phyloP scores from a whole-genome alignment of 176 grass and related monocot genomes.

The Carex pumila region DNA sequence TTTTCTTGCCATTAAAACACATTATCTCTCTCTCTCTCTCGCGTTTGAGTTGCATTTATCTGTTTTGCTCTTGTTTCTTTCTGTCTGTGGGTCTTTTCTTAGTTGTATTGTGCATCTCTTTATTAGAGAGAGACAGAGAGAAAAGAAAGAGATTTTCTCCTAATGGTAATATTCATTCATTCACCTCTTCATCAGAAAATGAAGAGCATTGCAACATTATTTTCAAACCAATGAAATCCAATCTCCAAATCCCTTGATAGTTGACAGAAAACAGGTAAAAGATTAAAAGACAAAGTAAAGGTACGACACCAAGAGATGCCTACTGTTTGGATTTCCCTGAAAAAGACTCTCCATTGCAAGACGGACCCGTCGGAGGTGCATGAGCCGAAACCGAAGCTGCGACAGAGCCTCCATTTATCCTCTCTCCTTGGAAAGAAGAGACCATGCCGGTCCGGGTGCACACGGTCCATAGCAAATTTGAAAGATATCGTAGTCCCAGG shows the following conservation, averaged over 20 bases:
- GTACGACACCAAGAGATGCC: constrained; percentile 15
- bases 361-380: constrained; percentile 40
- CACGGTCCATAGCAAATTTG: constrained; percentile 65
- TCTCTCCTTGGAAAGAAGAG: constrained; percentile 15
- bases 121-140: background rate
- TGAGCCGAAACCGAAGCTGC: constrained; percentile 20
- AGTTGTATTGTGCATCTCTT: constrained; percentile 2
- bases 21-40: background rate
- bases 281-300: too few relatives aligned
- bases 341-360: constrained; percentile 59
- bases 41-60: background rate
- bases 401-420: constrained; percentile 20
- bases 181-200: background rate
- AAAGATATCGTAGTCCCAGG: constrained; percentile 41
- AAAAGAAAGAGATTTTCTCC: background rate
- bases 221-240: background rate
- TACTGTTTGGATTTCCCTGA: constrained; percentile 60
- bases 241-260: background rate
- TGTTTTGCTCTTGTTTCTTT: background rate
- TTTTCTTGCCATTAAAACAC: constrained; percentile 3
- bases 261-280: too few relatives aligned
- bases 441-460: constrained; percentile 49
- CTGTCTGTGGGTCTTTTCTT: background rate
- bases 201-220: background rate
- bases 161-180: background rate